phyloP scores from a whole-genome alignment of 108 stramenopile genomes.

The Fistulifera solaris region DNA sequence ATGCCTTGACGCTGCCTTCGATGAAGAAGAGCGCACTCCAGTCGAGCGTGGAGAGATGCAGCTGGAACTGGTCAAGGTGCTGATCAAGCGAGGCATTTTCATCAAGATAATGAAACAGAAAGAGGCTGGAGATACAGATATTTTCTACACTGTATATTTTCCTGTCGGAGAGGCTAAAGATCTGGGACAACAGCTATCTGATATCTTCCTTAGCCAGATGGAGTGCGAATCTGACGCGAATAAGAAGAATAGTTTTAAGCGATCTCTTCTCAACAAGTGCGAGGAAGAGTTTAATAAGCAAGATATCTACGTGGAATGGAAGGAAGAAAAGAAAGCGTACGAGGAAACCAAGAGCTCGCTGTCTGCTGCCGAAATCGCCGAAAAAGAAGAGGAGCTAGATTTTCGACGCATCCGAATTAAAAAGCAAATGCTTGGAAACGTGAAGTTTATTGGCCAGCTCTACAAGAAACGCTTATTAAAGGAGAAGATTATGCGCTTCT shows the following conservation, averaged over 20 bases:
- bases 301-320: constrained; percentile 78
- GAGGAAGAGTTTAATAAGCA: constrained; percentile 86
- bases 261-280: constrained; percentile 80
- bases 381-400: constrained; percentile 67
- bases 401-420: constrained; percentile 85
- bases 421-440: constrained; percentile 93
- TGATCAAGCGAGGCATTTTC: constrained; percentile 58
- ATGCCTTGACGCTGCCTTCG: constrained; percentile 49
- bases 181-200: constrained; percentile 70
- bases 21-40: constrained; percentile 20
- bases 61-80: constrained; percentile 58
- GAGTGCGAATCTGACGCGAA: constrained; percentile 59
- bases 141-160: constrained; percentile 75
- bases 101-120: constrained; percentile 68
- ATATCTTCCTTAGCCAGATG: constrained; percentile 60
- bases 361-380: constrained; percentile 51
- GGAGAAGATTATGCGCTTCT: constrained; percentile 88
- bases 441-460: constrained; percentile 94
- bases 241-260: constrained; percentile 80
- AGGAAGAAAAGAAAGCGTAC: constrained; percentile 64
- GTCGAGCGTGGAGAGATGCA: constrained; percentile 65
- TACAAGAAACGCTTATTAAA: constrained; percentile 92
- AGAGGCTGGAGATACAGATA: constrained; percentile 9
- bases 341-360: constrained; percentile 51
- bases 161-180: constrained; percentile 53